Evolutionary conservation across 2,329 filamentous ascomycete genomes (phyloP).

Genomic region (Diaporthe citriasiana): DNA sequence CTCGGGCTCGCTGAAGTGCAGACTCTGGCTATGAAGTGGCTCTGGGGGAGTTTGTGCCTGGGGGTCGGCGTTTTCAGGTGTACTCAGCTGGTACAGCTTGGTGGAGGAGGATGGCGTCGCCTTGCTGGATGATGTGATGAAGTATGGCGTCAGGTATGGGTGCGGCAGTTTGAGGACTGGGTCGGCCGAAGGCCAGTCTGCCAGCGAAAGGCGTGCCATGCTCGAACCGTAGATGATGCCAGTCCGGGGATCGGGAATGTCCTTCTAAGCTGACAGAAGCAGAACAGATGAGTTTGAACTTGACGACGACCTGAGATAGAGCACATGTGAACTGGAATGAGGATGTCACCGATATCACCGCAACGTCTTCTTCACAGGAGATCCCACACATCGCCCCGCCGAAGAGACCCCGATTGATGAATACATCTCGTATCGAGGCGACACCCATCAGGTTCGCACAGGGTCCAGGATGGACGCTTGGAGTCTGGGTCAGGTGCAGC

Average conservation of each 20-base stretch:
- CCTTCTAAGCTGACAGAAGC: not conserved
- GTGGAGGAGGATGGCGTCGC: slow-evolving; percentile 36
- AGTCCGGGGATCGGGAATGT: too few relatives aligned
- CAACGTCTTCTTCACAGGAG: not conserved
- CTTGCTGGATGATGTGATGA: slow-evolving; percentile 45
- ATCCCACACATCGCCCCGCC: not conserved
- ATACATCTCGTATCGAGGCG: not conserved
- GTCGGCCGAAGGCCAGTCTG: slow-evolving; percentile 45
- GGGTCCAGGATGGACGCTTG: not conserved
- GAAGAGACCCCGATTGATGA: slow-evolving; percentile 14
- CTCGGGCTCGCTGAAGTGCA: slow-evolving; percentile 51
- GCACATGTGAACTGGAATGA: not conserved
- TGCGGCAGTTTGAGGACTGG: slow-evolving; percentile 50
- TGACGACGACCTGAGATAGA: not conserved
- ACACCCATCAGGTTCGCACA: not conserved
- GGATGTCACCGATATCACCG: not conserved
- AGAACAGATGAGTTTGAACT: not conserved
- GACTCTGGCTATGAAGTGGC: slow-evolving; percentile 48
- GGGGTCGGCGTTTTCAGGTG: slow-evolving; percentile 23
- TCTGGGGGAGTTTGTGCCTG: slow-evolving; percentile 40
- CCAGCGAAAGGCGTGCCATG: slow-evolving; percentile 45
- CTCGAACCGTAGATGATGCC: not conserved
- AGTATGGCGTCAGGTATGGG: slow-evolving; percentile 50
- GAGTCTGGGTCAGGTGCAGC: not conserved
- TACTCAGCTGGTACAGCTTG: slow-evolving; percentile 35